These are phyloP conservation scores for Acanthamoeba healyi DNA, from an alignment of 208 protist species.

Conservation along the genomic window DNA sequence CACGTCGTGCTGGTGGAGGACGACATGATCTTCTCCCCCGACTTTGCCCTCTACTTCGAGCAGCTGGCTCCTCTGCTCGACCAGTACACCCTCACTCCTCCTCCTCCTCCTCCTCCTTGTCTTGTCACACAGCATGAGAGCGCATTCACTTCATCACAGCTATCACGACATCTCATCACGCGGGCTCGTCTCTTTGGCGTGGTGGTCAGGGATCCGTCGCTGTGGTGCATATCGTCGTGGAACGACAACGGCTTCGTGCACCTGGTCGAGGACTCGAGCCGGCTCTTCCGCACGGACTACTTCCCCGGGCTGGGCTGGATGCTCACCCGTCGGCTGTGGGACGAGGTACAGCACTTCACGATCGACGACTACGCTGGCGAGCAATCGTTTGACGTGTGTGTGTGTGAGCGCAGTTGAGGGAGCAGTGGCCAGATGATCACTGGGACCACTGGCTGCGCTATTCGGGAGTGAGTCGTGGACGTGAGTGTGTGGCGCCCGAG, in stretches of 20 bases:
- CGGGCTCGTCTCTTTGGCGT: too few species aligned
- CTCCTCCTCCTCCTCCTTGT: background rate
- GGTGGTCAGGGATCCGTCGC: slow-evolving; percentile 73
- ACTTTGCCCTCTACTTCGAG: slow-evolving; percentile 87
- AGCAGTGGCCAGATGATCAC: slow-evolving; percentile 87
- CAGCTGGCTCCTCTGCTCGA: slow-evolving; percentile 59
- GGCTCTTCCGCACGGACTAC: slow-evolving; percentile 72
- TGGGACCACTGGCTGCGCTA: slow-evolving; percentile 91
- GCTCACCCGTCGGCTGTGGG: slow-evolving; percentile 85
- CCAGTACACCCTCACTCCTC: background rate
- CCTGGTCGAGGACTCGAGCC: slow-evolving; percentile 9
- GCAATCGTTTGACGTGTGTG: too few species aligned
- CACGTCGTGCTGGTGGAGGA: slow-evolving; percentile 86
- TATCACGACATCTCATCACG: too few species aligned
- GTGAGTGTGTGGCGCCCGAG: slow-evolving; percentile 77
- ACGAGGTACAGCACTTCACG: too few species aligned
- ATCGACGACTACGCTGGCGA: too few species aligned
- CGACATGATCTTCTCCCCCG: slow-evolving; percentile 82
- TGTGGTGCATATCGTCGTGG: slow-evolving; percentile 86
- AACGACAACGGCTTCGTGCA: slow-evolving; percentile 88
- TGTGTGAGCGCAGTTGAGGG: too few species aligned
- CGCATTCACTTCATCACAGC: background rate
- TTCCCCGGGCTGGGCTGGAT: slow-evolving; percentile 91
- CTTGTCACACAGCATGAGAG: too few species aligned
- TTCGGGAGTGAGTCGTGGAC: slow-evolving; percentile 15